Base-by-base conservation (phyloP, 2,329 filamentous ascomycete species). In the Magnaporthiopsis poae region DNA sequence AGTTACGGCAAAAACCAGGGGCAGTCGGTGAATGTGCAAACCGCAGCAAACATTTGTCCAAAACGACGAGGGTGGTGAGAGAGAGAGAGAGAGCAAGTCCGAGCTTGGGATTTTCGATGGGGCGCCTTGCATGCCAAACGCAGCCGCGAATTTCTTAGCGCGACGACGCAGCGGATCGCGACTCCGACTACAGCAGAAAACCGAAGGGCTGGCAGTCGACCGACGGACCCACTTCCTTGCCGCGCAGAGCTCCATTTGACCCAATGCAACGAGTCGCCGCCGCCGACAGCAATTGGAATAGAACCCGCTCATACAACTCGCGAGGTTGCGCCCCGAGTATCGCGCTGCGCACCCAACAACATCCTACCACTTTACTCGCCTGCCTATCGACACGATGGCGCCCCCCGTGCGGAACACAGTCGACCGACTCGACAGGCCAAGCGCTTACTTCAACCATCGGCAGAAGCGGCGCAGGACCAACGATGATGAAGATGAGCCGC, bases 351-450 rank as follows among this genome's bases (percentile, higher is more conserved):
- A n/a, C 3, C 46, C 46, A 25, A 25, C 21, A n/a, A 56, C 46
- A n/a, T 18, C 46, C 3, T 18, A 3, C 31, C 31, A 7, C 31
- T 31, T 7, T 31, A 31, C 31, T 5, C 31, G 5, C 31, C 18
- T n/a, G 5, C 31, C 18, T n/a, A 56, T 25, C 21, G 21, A 56
- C 5, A 56, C 5, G 18, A 56, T 56, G 46, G 46, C 21, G 21
- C 46, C 46, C 5, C 46, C 60, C 25, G 61, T 79, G 69, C 80
- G 86, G 74, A 88, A 84, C 76, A 98, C 95, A 8, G 90, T 98
- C 69, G 94, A 98, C 64, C 86, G 95, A 68, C 86, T 99, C 69
- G 95, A 99, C 79, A 90, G 89, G 78, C 94, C 95, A 25, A 98
- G 94, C 76, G 93, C 94, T 73, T 99, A 99, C 80, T 96, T 93